Conservation (phyloP, 441 rosid species). For the Aquilaria agallochum region DNA sequence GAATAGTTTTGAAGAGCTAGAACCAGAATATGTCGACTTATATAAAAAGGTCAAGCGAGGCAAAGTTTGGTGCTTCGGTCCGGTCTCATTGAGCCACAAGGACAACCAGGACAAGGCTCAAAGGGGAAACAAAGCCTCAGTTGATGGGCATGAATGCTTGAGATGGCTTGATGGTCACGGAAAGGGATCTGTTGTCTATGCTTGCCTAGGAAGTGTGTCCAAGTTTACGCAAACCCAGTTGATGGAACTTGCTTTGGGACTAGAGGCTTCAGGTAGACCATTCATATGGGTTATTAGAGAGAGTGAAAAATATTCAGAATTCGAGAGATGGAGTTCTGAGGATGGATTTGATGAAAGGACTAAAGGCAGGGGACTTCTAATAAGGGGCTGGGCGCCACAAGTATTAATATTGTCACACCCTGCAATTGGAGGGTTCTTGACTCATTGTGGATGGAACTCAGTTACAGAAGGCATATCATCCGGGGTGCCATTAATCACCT, state of each 20-base stretch:
- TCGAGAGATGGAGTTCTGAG: conserved; percentile 22
- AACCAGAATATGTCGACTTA: conserved; percentile 18
- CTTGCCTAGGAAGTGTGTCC: conserved; percentile 32
- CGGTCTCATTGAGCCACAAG: conserved; percentile 30
- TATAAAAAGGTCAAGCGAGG: conserved; percentile 14
- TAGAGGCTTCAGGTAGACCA: conserved; percentile 31
- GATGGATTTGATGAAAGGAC: conserved; percentile 21
- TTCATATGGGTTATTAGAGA: conserved; percentile 36
- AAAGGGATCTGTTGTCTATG: conserved; percentile 29
- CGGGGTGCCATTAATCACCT: conserved; percentile 31
- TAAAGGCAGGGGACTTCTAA: conserved; percentile 23
- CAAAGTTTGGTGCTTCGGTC: conserved; percentile 37
- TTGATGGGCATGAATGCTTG: conserved; percentile 10
- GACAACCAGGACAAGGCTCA: conserved; percentile 20
- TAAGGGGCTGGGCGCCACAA: conserved; percentile 42
- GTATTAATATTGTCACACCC: conserved; percentile 27
- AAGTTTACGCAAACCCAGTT: conserved; percentile 17
- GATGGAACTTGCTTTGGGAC: conserved; percentile 31
- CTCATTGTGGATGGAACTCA: conserved; percentile 46
- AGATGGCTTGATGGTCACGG: conserved; percentile 32
- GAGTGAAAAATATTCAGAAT: neutral
- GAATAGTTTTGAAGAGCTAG: conserved; percentile 37
- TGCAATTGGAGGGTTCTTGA: conserved; percentile 34
- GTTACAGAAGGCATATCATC: conserved; percentile 23
- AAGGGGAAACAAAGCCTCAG: conserved; percentile 22